Base-by-base conservation (phyloP, 352 stramenopile genomes). In the Globisporangium apiculatum region DNA sequence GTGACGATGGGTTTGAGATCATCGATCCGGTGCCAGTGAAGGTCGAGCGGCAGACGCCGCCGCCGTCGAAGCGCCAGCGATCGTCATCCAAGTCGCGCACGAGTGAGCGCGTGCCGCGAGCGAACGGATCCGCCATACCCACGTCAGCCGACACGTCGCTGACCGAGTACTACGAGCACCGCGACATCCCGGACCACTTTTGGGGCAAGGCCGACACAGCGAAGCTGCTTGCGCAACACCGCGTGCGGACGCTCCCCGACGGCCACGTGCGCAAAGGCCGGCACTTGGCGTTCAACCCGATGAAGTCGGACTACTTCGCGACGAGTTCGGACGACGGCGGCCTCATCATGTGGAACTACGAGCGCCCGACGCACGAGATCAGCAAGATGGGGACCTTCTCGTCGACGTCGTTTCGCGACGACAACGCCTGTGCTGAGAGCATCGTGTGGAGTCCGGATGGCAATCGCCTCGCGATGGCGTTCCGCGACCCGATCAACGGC, bases 271-370 rank as follows among this genome's bases (percentile, higher is more conserved):
- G 83, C 24, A 95, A 95, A 52, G 68, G 79, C 1, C 76, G 85
- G 9, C 78, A 89, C 57, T 61, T 92, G 50, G 72, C 74, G 37
- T 90, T 95, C 54, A 91, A 95, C 51, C 77, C 85, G 45, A 79
- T 76, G 15, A 72, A 86, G 60, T 71, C 74, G 8, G 73, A 91
- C 61, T 73, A 83, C 53, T 89, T 95, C 47, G 81, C 81, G 5
- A 89, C 81, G 12, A 83, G 74, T 41, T 82, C 83, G 9, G 85
- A 95, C 66, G 83, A 93, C 49, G 85, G 85, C 46, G 83, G 78
- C 0, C 55, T 95, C 15, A 87, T 87, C 9, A 52, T 95, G 48
- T 95, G 85, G 85, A 86, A 72, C 46, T 95, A 93, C 61, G 59
- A 79, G 41, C 69, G 74, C 10, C 62, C 82, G 31, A 74, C 70